Base-by-base conservation (phyloP, 176 grass and related monocot genomes). In the Dactylis glomerata region DNA sequence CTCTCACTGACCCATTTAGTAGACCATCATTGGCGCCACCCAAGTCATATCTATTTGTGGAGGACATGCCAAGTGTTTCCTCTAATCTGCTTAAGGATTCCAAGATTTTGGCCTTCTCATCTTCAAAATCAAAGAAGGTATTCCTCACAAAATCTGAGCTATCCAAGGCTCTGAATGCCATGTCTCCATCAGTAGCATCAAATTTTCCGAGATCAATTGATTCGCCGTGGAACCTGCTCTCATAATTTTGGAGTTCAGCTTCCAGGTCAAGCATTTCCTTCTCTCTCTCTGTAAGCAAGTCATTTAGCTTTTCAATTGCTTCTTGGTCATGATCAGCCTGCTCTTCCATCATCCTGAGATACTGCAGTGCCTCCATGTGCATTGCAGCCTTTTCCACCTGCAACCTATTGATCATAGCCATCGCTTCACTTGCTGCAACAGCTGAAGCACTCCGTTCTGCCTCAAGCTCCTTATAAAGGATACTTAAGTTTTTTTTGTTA, bases 371-470 rank as follows among this genome's bases (percentile, higher is more conserved):
- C 77, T 98, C 96, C 91, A 98, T 95, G 51, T 98, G 85, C 88
- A 95, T 91, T 76, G 88, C 65, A 32, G 96, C 96, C 73, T 98
- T 98, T 82, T 98, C 96, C 54, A 90, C 91, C 88, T 98, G 96
- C 87, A 98, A 90, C 72, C 96, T 89, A 68, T 90, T 98, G 78
- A 98, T 98, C 96, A 98, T 95, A 78, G 91, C 87, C 96, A 98
- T 98, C 0, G 93, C 96, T 89, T 98, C 92, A 27, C 90, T 98
- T 36, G 87, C 91, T 40, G 93, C 92, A 78, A 93, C 88, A 3
- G 96, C 77, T 63, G 96, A 98, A 51, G 96, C 96, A 88, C 86
- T 95, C 79, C 93, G 80, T 86, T 98, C 96, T 78, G 91, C 92
- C 50, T 98, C 96, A 23, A 98, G 82, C 85, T 98, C 96, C 77